A percentile compares a stretch with the other conserved stretches of the same genome.
These are phyloP conservation scores for Crucibulum laeve DNA, from an alignment of 768 basidiomycete genomes.

Conservation along the genomic window DNA sequence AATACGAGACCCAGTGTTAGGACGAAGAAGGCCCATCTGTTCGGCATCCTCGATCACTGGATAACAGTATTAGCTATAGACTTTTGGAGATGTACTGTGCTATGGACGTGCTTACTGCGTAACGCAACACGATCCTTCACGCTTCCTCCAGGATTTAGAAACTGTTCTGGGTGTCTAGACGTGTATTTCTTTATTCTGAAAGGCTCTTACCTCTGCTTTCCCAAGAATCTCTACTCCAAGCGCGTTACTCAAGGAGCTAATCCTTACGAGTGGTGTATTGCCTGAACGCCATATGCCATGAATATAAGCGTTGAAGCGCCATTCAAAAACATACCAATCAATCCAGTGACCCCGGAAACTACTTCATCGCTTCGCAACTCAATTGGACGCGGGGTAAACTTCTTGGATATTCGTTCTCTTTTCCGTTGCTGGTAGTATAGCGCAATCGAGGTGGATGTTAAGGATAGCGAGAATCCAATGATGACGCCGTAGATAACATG, in stretches of 20 bases:
- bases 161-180: conserved; percentile 45
- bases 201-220: conserved; percentile 76
- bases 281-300: conserved; percentile 39
- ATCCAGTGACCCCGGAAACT: conserved; percentile 72
- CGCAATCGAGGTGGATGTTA: conserved; percentile 64
- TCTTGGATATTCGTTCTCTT: conserved; percentile 32
- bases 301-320: background rate
- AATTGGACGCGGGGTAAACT: conserved; percentile 52
- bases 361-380: conserved; percentile 75
- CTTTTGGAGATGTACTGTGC: too few relatives aligned
- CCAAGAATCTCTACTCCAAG: conserved; percentile 93
- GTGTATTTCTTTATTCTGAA: background rate
- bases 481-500: conserved; percentile 45
- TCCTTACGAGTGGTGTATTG: conserved; percentile 90
- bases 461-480: conserved; percentile 72
- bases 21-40: conserved; percentile 71
- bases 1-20: conserved; percentile 85
- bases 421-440: conserved; percentile 48
- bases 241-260: conserved; percentile 86
- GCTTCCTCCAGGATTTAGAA: conserved; percentile 94
- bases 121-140: conserved; percentile 98
- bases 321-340: conserved; percentile 61
- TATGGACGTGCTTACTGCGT: conserved; percentile 57
- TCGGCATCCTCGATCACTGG: conserved; percentile 95
- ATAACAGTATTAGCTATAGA: too few relatives aligned